phyloP scores from a whole-genome alignment of 2,329 filamentous ascomycete genomes.

The Coniochaeta hoffmannii region DNA sequence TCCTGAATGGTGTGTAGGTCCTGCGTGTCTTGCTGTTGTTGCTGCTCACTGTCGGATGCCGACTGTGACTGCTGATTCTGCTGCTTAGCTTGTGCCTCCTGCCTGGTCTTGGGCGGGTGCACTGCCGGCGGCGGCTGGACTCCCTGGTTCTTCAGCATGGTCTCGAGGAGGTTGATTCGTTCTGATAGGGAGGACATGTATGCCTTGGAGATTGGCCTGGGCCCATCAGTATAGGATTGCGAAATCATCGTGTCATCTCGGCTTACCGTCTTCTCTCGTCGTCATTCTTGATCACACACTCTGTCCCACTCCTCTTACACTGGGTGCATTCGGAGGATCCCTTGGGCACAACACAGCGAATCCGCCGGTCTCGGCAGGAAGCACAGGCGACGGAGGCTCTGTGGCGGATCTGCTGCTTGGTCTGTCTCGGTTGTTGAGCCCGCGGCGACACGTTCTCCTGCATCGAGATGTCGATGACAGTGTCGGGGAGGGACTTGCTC shows the following conservation, averaged over 20 bases:
- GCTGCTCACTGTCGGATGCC: conserved; percentile 1
- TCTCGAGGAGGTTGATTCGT: conserved; percentile 43
- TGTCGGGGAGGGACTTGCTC: conserved; percentile 9
- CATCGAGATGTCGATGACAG: conserved; percentile 17
- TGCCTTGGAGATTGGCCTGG: conserved; percentile 48
- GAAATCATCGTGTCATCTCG: no score
- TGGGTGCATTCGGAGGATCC: conserved; percentile 43
- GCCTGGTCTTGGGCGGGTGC: conserved; percentile 45
- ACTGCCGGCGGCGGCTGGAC: conserved; percentile 40
- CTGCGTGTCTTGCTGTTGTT: conserved; percentile 1
- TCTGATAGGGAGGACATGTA: conserved; percentile 52
- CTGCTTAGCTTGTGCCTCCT: conserved; percentile 23
- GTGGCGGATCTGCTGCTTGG: conserved; percentile 32
- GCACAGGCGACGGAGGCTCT: conserved; percentile 48
- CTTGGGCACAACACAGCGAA: conserved; percentile 45
- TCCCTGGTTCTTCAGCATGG: conserved; percentile 41
- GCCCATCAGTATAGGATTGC: conserved; percentile 7
- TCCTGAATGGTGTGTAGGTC: conserved; percentile 4
- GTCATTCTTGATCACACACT: conserved; percentile 50
- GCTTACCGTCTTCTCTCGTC: conserved; percentile 48
- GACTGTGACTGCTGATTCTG: conserved; percentile 16
- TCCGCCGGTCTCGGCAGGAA: conserved; percentile 39
- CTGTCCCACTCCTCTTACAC: conserved; percentile 40
- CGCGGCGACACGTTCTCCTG: conserved; percentile 28
- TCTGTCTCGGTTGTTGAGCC: conserved; percentile 16